Evolutionary conservation across 345 rosid genomes (phyloP).

Genomic region (Psidium guajava): DNA sequence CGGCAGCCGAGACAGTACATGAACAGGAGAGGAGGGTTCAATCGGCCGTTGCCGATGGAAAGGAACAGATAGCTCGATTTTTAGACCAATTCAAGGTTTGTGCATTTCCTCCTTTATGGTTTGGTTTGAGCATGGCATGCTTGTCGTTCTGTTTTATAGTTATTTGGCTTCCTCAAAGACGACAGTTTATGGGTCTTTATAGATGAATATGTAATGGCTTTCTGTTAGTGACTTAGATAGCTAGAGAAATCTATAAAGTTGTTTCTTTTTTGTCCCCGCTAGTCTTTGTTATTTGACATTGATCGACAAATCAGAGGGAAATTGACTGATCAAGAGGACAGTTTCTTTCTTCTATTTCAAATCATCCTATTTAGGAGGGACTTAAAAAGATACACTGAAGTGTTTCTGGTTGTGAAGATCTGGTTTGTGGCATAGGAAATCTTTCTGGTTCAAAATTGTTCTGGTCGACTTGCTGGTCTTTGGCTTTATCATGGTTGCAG

Average conservation of each 20-base stretch:
- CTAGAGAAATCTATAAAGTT: neutral
- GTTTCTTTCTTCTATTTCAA: neutral
- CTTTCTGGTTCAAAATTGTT: neutral
- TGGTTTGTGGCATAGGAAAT: neutral
- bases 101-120: conserved; percentile 1
- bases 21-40: conserved; percentile 93
- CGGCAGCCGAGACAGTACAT: conserved; percentile 91
- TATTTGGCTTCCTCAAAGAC: neutral
- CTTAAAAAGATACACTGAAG: neutral
- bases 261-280: too few relatives aligned
- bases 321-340: neutral
- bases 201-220: neutral
- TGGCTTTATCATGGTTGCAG: neutral
- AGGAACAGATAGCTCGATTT: conserved; percentile 32
- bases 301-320: neutral
- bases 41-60: conserved; percentile 80
- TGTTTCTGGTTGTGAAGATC: neutral
- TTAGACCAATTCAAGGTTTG: conserved; percentile 14
- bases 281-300: neutral
- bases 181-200: neutral
- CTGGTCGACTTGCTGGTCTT: neutral
- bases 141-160: neutral
- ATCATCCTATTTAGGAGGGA: neutral
- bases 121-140: neutral
- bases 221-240: neutral